Conservation (phyloP, 345 rosid genomes). For the Eucalyptus virginea region DNA sequence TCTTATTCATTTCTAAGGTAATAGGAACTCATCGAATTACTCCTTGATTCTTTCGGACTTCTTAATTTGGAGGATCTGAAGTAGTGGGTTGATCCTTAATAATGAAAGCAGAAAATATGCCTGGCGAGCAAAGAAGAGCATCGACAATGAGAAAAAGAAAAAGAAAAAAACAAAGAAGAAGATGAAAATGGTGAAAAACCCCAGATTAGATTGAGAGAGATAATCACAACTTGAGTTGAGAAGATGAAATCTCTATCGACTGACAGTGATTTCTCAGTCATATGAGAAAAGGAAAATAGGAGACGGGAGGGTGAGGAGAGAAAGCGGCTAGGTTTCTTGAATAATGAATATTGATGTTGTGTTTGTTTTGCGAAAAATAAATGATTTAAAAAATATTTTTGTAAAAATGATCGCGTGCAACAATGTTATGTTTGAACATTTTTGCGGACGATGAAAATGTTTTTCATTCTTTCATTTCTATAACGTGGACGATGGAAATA, state of each 20-base stretch:
- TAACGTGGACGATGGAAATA: background rate
- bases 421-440: background rate
- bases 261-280: background rate
- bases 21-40: background rate
- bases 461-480: background rate
- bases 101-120: background rate
- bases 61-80: background rate
- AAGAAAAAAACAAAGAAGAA: background rate
- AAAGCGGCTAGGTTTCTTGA: background rate
- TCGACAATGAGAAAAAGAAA: background rate
- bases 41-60: background rate
- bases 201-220: fast-evolving
- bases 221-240: background rate
- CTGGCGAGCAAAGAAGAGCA: background rate
- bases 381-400: background rate
- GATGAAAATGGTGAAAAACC: background rate
- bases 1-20: background rate
- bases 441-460: fast-evolving
- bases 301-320: background rate
- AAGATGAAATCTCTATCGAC: background rate
- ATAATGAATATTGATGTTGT: background rate
- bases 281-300: background rate
- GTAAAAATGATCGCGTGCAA: fast-evolving
- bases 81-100: background rate
- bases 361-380: background rate